A percentile compares a stretch with the other conserved stretches of the same genome.
Evolutionary conservation across 2,329 filamentous ascomycete species (phyloP).

Genomic region (Coniochaeta pulveracea): DNA sequence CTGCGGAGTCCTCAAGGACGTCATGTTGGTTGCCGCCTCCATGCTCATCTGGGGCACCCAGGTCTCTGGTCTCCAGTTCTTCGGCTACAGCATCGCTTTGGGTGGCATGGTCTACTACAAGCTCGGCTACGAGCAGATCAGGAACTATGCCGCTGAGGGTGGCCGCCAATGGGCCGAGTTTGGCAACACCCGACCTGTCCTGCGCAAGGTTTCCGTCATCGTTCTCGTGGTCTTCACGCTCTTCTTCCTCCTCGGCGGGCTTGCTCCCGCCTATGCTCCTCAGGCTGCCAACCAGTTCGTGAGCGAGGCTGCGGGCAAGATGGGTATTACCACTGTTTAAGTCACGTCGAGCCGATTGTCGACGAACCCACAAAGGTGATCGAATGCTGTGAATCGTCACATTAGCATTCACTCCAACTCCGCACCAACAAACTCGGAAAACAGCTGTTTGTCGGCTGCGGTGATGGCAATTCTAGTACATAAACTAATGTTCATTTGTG

Average conservation of each 20-base stretch:
- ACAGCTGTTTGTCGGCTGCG: too few species aligned
- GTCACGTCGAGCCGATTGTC: too few species aligned
- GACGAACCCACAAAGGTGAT: too few species aligned
- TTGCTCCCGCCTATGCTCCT: conserved; percentile 49
- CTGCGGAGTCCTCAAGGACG: conserved; percentile 80
- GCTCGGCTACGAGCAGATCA: conserved; percentile 72
- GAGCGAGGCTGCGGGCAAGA: conserved; percentile 37
- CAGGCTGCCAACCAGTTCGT: conserved; percentile 41
- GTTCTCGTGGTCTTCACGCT: conserved; percentile 49
- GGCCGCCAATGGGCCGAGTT: conserved; percentile 79
- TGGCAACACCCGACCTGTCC: conserved; percentile 61
- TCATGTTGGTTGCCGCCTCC: conserved; percentile 67
- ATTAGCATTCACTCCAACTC: too few species aligned
- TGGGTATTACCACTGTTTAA: conserved; percentile 25
- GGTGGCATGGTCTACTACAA: conserved; percentile 77
- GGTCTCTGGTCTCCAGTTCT: conserved; percentile 65
- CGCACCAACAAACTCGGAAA: too few species aligned
- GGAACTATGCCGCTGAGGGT: conserved; percentile 63
- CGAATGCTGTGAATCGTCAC: too few species aligned
- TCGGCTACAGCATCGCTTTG: conserved; percentile 73
- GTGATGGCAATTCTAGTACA: too few species aligned
- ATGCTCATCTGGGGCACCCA: conserved; percentile 75
- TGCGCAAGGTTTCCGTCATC: conserved; percentile 69
- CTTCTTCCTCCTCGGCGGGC: conserved; percentile 58
- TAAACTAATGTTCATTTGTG: too few species aligned